Evolutionary conservation across 768 basidiomycete species (phyloP), one percentile per base, ranked within the genome.

Genomic region (Boletus coccyginus): DNA sequence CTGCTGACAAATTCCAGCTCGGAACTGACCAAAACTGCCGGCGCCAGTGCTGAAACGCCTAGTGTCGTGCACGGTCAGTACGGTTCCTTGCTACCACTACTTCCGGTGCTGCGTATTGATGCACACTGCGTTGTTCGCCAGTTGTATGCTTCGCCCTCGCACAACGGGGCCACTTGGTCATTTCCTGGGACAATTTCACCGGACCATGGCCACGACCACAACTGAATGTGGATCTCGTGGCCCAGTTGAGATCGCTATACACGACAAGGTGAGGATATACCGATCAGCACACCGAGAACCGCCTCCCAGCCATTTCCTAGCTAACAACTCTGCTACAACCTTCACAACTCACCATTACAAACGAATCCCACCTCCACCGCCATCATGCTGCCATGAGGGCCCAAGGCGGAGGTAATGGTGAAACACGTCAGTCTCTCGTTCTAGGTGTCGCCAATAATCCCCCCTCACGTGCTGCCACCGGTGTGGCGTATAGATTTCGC

Each of bases 361-460:
- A 94, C 73, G 88, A 94, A 65, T 93, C 92, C 50, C 86, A 84
- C 82, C 79, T 89, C 74, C 92, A 94, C 72, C 82, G 88, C 66
- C 88, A 93, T 75, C 92, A 94, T 74, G 80, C 81, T 53, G 78
- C 92, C 46, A 94, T 94, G 92, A 81, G 81, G 68, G 85, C 78
- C 43, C 77, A 83, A 70, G 82, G 79, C 53, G 84, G 81, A 60
- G 82, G 80, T 43, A 84, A 78, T 66, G 86, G 85, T 55, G 92
- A 93, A 78, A 90, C 92, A 46, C 92, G 92, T 94, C 78, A 64
- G 88, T 81, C 55, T 38, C 51, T 61, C 59, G 47, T 57, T 63
- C 61, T 45, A 42, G 53, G 39, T 41, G 44, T 55, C 47, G 29
- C 48, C 52, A 52, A 53, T 55, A 49, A 66, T 53, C 36, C 52